Conservation (phyloP, 805 yeast genomes). For the Monosporozyma aerobia region DNA sequence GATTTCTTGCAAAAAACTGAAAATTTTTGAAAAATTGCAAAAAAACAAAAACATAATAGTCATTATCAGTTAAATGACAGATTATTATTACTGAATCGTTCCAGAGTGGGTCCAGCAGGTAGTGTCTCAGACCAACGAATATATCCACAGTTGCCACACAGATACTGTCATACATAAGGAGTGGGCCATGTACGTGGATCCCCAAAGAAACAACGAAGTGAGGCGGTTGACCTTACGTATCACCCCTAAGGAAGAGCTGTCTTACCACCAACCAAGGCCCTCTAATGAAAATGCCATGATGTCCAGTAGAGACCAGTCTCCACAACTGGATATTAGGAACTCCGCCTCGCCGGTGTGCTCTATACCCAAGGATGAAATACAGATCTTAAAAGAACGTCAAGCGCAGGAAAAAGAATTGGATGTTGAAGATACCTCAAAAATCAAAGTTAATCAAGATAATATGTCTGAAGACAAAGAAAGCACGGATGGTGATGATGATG, state of each 20-base stretch:
- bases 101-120: not conserved
- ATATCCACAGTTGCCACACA: not conserved
- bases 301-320: not conserved
- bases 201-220: constrained; percentile 16
- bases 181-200: constrained; percentile 17
- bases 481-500: not conserved
- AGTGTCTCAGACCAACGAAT: not conserved
- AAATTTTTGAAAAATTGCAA: not conserved
- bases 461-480: not conserved
- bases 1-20: not conserved
- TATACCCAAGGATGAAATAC: constrained; percentile 3
- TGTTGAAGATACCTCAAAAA: not conserved
- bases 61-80: not conserved
- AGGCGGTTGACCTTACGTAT: constrained; percentile 9
- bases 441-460: not conserved
- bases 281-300: not conserved
- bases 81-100: not conserved
- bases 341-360: not conserved
- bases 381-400: constrained; percentile 2
- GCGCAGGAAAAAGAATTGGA: constrained; percentile 3
- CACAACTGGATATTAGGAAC: not conserved
- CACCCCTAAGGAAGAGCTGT: constrained; percentile 1
- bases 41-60: not conserved
- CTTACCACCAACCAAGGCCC: not conserved
- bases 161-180: too few relatives aligned